Base-by-base conservation (phyloP, 164 flowering plant genomes). In the Vitis vinifera region DNA sequence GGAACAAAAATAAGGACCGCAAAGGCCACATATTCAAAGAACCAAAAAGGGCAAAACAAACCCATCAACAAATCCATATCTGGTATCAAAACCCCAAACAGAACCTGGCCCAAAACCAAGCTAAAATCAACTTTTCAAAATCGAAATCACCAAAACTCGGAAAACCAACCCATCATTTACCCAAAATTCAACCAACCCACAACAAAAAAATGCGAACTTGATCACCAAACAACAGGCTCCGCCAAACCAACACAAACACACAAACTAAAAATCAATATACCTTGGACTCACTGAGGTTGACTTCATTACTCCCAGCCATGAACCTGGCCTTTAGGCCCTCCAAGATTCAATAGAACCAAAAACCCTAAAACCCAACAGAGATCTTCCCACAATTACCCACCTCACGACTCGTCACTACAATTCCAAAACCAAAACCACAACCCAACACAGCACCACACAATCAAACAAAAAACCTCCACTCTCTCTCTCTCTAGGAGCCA, bases 241-340 rank as follows among this genome's bases (percentile, higher is more conserved):
- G 13, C 15, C 66, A 30, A 60, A 5, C 44, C 4, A 27, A 29
- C 12, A 68, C 15, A 14, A 71, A 65, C 9, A 4, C 15, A 51
- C 27, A 23, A 23, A 52, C 31, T 8, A 6, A 56, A 61, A 23
- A 56, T 31, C 11, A 13, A 0, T 10, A 14, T 77, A 90, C 91
- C 93, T 78, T 81, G 68, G 88, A 78, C 59, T 91, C 97, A 78
- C 62, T 87, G 74, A 80, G 80, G 71, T 80, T 88, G 55, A 83
- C 71, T 79, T 84, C 83, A 67, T 83, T 81, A 66, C 81, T 80
- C 47, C 88, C 81, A 63, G 89, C 91, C 92, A 88, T 87, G 67
- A 61, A 69, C 62, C 29, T 58, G 14, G 51, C 1, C n/a, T 53
- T 37, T 48, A 19, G 2, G 19, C 10, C 63, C 62, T 51, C 50